phyloP scores from a whole-genome alignment of 1,284 basidiomycete species.

The Cutaneotrichosporon dermatis region DNA sequence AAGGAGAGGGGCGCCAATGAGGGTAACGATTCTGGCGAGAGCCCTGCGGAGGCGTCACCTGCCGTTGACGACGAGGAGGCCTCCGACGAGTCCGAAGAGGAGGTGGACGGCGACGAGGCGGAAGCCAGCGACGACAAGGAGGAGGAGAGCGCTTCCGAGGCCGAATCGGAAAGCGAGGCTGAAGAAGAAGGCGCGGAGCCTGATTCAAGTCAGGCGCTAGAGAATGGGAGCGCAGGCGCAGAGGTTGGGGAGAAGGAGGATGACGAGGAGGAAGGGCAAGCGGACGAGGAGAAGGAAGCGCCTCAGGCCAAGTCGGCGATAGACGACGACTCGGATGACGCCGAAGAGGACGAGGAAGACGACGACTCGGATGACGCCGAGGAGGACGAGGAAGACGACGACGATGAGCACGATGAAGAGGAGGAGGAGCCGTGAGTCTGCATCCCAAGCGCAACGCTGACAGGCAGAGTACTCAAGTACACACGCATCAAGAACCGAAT shows the following conservation, averaged over 20 bases:
- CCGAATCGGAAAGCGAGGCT: slow-evolving; percentile 25
- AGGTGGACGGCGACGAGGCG: not conserved
- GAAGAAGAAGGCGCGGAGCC: slow-evolving; percentile 35
- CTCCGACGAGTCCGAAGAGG: not conserved
- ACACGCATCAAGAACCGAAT: slow-evolving; percentile 70
- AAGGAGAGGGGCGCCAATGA: not conserved
- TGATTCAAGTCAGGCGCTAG: not conserved
- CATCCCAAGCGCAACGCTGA: not conserved
- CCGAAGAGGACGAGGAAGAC: not conserved
- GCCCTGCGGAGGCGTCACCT: not conserved
- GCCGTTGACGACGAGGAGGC: not conserved
- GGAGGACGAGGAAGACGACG: slow-evolving; percentile 15
- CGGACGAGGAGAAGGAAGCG: not conserved
- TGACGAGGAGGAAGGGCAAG: slow-evolving; percentile 44
- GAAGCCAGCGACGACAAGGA: not conserved
- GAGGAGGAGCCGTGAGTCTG: slow-evolving; percentile 45
- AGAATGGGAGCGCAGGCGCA: not conserved
- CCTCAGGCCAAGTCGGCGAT: slow-evolving; percentile 34
- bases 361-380: slow-evolving; percentile 13
- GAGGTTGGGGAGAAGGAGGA: slow-evolving; percentile 1
- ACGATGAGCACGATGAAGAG: slow-evolving; percentile 38
- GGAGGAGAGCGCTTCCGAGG: not conserved
- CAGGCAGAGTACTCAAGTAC: slow-evolving; percentile 70
- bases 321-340: slow-evolving; percentile 20
- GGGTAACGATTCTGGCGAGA: not conserved